Evolutionary conservation across 345 rosid species (phyloP).

Genomic region (Salix viminalis): DNA sequence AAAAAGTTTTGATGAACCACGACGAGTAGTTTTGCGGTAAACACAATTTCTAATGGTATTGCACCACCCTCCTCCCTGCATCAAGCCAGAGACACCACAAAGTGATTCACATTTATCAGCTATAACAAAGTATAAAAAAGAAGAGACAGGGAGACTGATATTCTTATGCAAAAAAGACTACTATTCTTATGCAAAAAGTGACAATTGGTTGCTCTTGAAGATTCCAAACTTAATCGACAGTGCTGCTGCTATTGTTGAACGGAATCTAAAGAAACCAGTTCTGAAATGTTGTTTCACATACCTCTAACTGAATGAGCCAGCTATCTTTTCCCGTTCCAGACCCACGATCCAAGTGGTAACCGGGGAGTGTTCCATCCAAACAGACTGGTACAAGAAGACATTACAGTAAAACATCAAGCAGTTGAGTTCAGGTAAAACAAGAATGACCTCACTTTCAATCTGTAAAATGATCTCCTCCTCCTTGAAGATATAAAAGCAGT

Average conservation of each 20-base stretch:
- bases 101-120: not conserved
- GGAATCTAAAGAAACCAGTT: not conserved
- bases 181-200: no score
- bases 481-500: no score
- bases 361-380: slow-evolving; percentile 32
- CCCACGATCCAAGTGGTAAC: slow-evolving; percentile 32
- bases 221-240: not conserved
- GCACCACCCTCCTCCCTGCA: slow-evolving; percentile 37
- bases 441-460: no score
- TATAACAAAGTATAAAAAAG: not conserved
- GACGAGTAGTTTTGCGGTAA: slow-evolving; percentile 30
- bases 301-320: slow-evolving; percentile 35
- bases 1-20: slow-evolving; percentile 30
- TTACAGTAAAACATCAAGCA: not conserved
- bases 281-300: not conserved
- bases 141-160: not conserved
- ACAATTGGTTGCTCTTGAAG: not conserved
- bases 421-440: no score
- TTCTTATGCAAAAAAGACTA: no score
- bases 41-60: slow-evolving; percentile 18
- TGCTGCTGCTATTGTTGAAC: no score
- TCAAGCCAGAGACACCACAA: not conserved
- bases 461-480: no score
- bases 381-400: slow-evolving; percentile 17
- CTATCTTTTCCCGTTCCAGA: slow-evolving; percentile 24